Evolutionary conservation across 2,329 filamentous ascomycete species (phyloP).

Genomic region (Chalara sp.): DNA sequence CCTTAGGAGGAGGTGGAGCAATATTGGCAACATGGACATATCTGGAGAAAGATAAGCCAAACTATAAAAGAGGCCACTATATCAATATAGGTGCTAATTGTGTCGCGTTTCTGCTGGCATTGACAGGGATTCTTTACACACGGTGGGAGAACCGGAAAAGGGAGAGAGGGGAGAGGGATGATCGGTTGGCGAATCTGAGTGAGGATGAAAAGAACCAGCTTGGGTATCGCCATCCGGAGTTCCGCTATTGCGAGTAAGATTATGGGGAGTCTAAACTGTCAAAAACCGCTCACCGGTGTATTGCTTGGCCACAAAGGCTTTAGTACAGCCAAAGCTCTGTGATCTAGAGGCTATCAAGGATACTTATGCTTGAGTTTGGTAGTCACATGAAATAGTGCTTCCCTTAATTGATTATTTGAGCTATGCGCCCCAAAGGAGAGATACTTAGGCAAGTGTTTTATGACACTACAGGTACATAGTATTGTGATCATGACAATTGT

Average conservation of each 20-base stretch:
- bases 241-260: neutral
- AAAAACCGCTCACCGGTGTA: too few species aligned
- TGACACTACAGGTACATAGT: too few species aligned
- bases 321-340: too few species aligned
- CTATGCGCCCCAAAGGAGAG: too few species aligned
- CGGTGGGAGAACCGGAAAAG: slow-evolving; percentile 37
- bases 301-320: too few species aligned
- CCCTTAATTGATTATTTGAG: too few species aligned
- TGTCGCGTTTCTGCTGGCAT: slow-evolving; percentile 28
- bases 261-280: too few species aligned
- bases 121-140: slow-evolving; percentile 34
- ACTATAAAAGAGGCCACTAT: slow-evolving; percentile 30
- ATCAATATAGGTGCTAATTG: slow-evolving; percentile 37
- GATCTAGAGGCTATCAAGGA: too few species aligned
- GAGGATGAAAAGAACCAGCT: neutral
- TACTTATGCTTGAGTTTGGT: too few species aligned
- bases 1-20: slow-evolving; percentile 36
- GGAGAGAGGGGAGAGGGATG: slow-evolving; percentile 31
- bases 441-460: too few species aligned
- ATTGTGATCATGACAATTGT: too few species aligned
- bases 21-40: slow-evolving; percentile 41
- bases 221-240: neutral
- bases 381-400: too few species aligned
- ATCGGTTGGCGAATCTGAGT: neutral
- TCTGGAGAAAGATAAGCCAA: slow-evolving; percentile 26